Evolutionary conservation across 371 early-diverging fungal genomes (phyloP), one percentile per base, ranked within the genome.

Genomic region (Actinomortierella wolfii): DNA sequence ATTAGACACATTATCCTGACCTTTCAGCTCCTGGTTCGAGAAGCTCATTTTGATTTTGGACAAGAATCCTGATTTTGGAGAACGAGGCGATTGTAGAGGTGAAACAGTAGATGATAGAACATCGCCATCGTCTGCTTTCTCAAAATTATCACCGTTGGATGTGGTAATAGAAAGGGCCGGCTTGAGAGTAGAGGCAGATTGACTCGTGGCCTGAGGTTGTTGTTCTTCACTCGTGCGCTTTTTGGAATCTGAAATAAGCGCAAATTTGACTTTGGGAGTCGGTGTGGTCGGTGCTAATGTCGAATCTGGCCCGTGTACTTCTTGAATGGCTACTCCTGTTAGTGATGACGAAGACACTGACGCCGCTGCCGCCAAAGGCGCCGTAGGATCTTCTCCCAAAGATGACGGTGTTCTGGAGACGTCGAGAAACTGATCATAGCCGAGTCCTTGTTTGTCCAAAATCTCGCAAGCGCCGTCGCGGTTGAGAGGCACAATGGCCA

Each of bases 401-500:
- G 34, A 20, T 18, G n/a, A 51, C 24, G 20, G 17, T 23, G 7
- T 41, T 21, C 42, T 48, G 40, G 11, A 24, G 50, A 23, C 34
- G 24, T 21, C 50, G 34, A 18, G 20, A 25, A 26, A 9, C 8
- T 0, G 50, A 57, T 26, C 47, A 57, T 57, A 9, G 45, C 47
- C 17, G 26, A 25, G 20, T 47, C 57, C 17, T 28, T 57, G 21
- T 39, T 39, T 64, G 42, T 63, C 62, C 43, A 77, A 51, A 15
- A 61, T 58, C 26, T 50, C 61, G 18, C 50, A 15, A 1, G 77
- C 56, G 11, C 56, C 68, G 0, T 56, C 7, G 8, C 46, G 48
- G 44, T 81, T 65, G 45, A 83, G 73, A 18, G 77, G 69, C 51
- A 86, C 41, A 49, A 84, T 80, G 0, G 77, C 68, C 0, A 83